phyloP scores from a whole-genome alignment of 805 yeast species.

The Wickerhamiella azymoides region DNA sequence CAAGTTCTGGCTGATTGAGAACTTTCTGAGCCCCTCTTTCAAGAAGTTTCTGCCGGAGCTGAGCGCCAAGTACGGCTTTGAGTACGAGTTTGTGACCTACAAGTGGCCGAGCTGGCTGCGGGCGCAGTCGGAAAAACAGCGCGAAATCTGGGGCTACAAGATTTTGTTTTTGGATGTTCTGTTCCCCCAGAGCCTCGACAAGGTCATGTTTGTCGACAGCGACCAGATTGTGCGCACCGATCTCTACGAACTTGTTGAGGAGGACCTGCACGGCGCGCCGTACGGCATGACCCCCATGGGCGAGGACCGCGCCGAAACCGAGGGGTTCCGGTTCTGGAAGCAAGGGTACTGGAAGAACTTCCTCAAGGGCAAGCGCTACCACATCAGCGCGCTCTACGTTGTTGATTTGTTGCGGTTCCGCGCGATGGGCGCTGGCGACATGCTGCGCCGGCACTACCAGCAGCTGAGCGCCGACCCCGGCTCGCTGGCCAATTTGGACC shows the following conservation, averaged over 20 bases:
- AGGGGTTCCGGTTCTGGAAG: constrained; percentile 84
- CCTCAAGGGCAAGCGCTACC: constrained; percentile 50
- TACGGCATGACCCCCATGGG: constrained; percentile 85
- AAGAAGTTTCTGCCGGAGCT: constrained; percentile 44
- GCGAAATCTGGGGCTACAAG: constrained; percentile 82
- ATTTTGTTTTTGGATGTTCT: constrained; percentile 74
- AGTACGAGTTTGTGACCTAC: constrained; percentile 66
- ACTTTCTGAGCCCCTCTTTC: constrained; percentile 61
- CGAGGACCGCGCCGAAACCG: constrained; percentile 65
- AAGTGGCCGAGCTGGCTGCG: constrained; percentile 91
- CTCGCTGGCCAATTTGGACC: constrained; percentile 75
- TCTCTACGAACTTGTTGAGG: constrained; percentile 48
- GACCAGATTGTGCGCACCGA: constrained; percentile 73
- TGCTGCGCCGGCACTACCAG: constrained; percentile 73
- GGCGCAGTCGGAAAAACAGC: constrained; percentile 59
- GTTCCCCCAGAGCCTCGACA: constrained; percentile 63
- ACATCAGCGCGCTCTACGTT: constrained; percentile 73
- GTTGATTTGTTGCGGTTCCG: constrained; percentile 63
- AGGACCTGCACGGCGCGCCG: constrained; percentile 67
- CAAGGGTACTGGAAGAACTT: constrained; percentile 75
- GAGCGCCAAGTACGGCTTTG: constrained; percentile 45
- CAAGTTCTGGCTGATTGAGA: constrained; percentile 78
- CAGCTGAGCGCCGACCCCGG: constrained; percentile 61
- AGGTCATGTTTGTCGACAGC: constrained; percentile 75
- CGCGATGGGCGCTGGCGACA: constrained; percentile 58